Evolutionary conservation across 257 asterid genomes (phyloP), one percentile per base, ranked within the genome.

Genomic region (Solanum appendiculatum): DNA sequence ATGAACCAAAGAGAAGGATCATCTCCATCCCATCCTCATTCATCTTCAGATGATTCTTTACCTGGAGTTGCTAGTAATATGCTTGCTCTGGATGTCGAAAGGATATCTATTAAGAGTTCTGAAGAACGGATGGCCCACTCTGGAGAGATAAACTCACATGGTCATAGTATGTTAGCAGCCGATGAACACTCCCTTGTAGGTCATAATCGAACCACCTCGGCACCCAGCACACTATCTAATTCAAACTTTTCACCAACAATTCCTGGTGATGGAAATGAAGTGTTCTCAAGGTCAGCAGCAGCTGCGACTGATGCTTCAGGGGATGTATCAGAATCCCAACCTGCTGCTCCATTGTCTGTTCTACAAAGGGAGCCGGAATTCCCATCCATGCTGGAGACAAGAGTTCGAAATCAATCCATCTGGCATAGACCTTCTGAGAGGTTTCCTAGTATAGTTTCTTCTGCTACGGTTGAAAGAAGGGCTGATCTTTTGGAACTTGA

Each of bases 371-470:
- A 87, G 85, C 84, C 88, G 3, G 89, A 88, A 84, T 78, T 88
- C 46, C 88, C 68, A 13, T 87, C 87, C 75, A 87, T 87, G 70
- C 82, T 37, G 60, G 92, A 90, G 58, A 63, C 89, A 48, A 88
- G 91, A 85, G 69, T 87, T 69, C 91, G 88, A 29, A 69, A 70
- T 83, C 91, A 86, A 63, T 77, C 88, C 82, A 87, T 91, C 91
- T 89, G 87, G 64, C 56, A 86, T 37, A 89, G 92, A 75, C 86
- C 89, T 18, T 85, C 86, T 7, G 91, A 89, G 85, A 86, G 89
- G 40, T 89, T 88, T 64, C 90, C 92, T 37, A 88, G 90, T 86
- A 88, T 89, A 87, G 86, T 91, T 87, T 80, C 89, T 56, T 89
- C 90, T 51, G 85, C 90, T 74, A 70, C 86, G 12, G 84, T 85